These are phyloP conservation scores for Fusarium subglutinans DNA, from an alignment of 2,329 filamentous ascomycete genomes.

Conservation along the genomic window DNA sequence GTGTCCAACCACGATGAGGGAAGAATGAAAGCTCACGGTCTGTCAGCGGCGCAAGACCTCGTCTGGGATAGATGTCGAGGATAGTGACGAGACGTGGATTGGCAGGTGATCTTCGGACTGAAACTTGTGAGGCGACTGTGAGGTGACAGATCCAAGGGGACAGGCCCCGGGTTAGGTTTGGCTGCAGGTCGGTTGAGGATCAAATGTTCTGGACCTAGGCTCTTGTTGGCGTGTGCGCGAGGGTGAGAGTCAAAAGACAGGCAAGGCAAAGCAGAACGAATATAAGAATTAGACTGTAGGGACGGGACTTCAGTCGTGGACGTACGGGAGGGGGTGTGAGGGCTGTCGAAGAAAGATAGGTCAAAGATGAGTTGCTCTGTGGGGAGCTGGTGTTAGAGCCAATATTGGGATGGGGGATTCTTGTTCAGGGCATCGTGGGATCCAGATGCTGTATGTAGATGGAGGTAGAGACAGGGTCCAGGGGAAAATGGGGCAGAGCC, in stretches of 20 bases:
- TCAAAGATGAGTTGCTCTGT: conserved; percentile 10
- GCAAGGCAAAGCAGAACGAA: conserved; percentile 11
- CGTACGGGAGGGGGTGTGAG: conserved; percentile 23
- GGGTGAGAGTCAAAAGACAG: conserved; percentile 19
- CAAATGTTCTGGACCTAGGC: conserved; percentile 38
- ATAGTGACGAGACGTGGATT: conserved; percentile 21
- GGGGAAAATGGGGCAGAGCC: conserved; percentile 25
- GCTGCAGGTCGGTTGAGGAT: conserved; percentile 34
- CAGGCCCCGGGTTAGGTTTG: conserved; percentile 24
- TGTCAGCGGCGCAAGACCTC: conserved; percentile 31
- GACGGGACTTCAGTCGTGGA: conserved; percentile 8
- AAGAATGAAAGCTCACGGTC: conserved; percentile 19
- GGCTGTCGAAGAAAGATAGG: conserved; percentile 6
- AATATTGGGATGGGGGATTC: conserved; percentile 24
- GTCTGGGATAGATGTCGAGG: conserved; percentile 28
- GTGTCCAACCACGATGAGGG: conserved; percentile 32
- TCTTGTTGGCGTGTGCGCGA: conserved; percentile 31
- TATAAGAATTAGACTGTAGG: conserved; percentile 22
- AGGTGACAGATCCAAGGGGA: conserved; percentile 35
- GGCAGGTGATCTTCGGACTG: conserved; percentile 37
- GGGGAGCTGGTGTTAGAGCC: conserved; percentile 24
- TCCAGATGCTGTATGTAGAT: conserved; percentile 29
- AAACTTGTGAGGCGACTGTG: conserved; percentile 40
- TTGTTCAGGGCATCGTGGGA: conserved; percentile 32
- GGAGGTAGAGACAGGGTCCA: conserved; percentile 32